Evolutionary conservation across 2,329 filamentous ascomycete genomes (phyloP).

Genomic region (Aureobasidium sp.): DNA sequence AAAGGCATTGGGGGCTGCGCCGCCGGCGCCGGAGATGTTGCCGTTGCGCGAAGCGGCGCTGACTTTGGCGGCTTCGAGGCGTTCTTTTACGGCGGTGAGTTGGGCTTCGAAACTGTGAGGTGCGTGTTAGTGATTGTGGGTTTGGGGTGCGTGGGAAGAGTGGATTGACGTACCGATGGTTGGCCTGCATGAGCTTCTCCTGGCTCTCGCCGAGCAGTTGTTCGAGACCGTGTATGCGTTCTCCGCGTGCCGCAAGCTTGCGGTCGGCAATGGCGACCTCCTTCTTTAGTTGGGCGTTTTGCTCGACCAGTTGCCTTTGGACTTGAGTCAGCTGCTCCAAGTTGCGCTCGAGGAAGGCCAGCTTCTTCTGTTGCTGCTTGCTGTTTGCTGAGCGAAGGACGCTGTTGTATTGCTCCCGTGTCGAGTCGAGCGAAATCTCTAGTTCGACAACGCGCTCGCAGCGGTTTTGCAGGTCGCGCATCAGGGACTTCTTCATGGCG

Average conservation of each 20-base stretch:
- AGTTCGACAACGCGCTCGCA: constrained; percentile 96
- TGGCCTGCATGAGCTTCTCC: constrained; percentile 94
- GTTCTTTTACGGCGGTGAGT: constrained; percentile 94
- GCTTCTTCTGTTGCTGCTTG: constrained; percentile 99
- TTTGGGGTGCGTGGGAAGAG: background rate
- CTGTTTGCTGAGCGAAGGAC: constrained; percentile 95
- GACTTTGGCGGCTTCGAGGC: constrained; percentile 88
- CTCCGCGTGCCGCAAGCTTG: constrained; percentile 92
- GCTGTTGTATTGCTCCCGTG: constrained; percentile 97
- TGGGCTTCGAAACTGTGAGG: constrained; percentile 82
- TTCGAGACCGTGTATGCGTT: constrained; percentile 92
- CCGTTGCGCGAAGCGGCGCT: constrained; percentile 56
- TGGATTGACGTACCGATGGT: constrained; percentile 71
- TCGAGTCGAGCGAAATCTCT: constrained; percentile 95
- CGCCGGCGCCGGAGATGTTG: constrained; percentile 52
- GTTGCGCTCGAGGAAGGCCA: constrained; percentile 97
- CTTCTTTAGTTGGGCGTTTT: constrained; percentile 96
- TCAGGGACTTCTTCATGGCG: constrained; percentile 98
- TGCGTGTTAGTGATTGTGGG: constrained; percentile 15
- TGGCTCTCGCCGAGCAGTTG: constrained; percentile 90
- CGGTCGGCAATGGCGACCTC: constrained; percentile 97
- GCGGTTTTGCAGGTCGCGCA: constrained; percentile 96
- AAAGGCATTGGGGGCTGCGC: constrained; percentile 37
- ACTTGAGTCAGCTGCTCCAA: constrained; percentile 96
- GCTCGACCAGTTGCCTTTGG: constrained; percentile 93